Base-by-base conservation (phyloP, 306 rosid species). In the Echinosophora koreensis region DNA sequence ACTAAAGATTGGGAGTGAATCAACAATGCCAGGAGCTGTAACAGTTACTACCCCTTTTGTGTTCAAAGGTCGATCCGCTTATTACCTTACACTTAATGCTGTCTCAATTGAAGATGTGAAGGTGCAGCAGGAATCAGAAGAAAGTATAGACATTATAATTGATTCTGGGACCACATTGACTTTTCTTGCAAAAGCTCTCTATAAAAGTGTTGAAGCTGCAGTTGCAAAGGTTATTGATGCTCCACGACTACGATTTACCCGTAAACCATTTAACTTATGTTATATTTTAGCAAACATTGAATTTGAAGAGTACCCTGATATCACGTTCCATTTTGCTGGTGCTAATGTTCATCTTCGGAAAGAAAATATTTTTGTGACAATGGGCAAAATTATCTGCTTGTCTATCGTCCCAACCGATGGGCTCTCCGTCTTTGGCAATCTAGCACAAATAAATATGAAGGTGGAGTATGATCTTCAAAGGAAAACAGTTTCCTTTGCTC, bases 41-140 rank as follows among this genome's bases (percentile, higher is more conserved):
- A 51, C 39, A 4, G 71, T 66, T 27, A 42, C 71, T 9, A 65
- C 71, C 11, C 54, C 71, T 22, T 42, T 55, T 27, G 3, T 41
- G 1, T 0, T 13, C 0, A 44, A 49, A 42, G 0, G 5, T 47
- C 13, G 16, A 13, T 7, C 30, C 14, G 5, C 68, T 0, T 46
- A 7, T 46, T 73, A 73, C 46, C 58, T 66, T 3, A 66, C 13
- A 11, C 74, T 77, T 15, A 59, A 77, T 41, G 81, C 69, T 17
- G 13, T 77, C 46, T 52, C 57, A 8, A 1, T 77, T 39, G 73
- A 55, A 4, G 6, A 76, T 8, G 18, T 37, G 32, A 76, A 14
- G 0, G 22, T 39, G 16, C n/a, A 51, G 6, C n/a, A 51, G 3
- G 15, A 58, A 44, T 11, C 13, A 2, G 18, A n/a, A 30, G 18